A percentile compares a stretch with the other conserved stretches of the same genome.
These are phyloP conservation scores for Beauveria caledonica DNA, from an alignment of 2,329 filamentous ascomycete species.

Conservation along the genomic window DNA sequence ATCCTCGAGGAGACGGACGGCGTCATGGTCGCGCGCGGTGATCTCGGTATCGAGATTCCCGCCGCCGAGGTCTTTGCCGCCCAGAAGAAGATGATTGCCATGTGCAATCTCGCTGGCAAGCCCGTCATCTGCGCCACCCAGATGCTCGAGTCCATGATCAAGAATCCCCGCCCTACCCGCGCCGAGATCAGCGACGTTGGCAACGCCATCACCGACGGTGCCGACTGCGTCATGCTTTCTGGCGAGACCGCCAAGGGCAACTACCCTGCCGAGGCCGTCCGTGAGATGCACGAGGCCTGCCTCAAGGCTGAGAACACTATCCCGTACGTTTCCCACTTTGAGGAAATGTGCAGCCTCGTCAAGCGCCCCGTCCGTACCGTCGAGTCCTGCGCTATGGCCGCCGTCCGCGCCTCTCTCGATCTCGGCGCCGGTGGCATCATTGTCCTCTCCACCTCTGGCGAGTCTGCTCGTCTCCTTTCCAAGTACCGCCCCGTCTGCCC, in stretches of 20 bases:
- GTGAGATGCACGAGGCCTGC: slow-evolving; percentile 98
- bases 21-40: slow-evolving; percentile 99
- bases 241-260: slow-evolving; percentile 97
- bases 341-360: slow-evolving; percentile 81
- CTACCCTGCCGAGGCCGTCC: slow-evolving; percentile 87
- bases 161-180: slow-evolving; percentile 96
- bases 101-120: slow-evolving; percentile 99
- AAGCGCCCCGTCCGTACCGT: slow-evolving; percentile 77
- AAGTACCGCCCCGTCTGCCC: slow-evolving; percentile 99
- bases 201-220: slow-evolving; percentile 94
- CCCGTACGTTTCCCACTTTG: slow-evolving; percentile 92
- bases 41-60: slow-evolving; percentile 92
- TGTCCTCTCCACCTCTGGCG: slow-evolving; percentile 90
- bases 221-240: slow-evolving; percentile 99
- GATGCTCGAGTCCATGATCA: slow-evolving; percentile 99
- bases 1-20: slow-evolving; percentile 94
- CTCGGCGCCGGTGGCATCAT: slow-evolving; percentile 95
- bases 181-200: slow-evolving; percentile 98
- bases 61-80: slow-evolving; percentile 97
- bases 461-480: slow-evolving; percentile 88
- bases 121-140: slow-evolving; percentile 98
- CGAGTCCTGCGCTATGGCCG: slow-evolving; percentile 95
- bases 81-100: slow-evolving; percentile 99
- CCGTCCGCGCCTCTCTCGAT: slow-evolving; percentile 90
- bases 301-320: slow-evolving; percentile 95